Conservation (phyloP, 768 basidiomycete species). For the Russula lepida region DNA sequence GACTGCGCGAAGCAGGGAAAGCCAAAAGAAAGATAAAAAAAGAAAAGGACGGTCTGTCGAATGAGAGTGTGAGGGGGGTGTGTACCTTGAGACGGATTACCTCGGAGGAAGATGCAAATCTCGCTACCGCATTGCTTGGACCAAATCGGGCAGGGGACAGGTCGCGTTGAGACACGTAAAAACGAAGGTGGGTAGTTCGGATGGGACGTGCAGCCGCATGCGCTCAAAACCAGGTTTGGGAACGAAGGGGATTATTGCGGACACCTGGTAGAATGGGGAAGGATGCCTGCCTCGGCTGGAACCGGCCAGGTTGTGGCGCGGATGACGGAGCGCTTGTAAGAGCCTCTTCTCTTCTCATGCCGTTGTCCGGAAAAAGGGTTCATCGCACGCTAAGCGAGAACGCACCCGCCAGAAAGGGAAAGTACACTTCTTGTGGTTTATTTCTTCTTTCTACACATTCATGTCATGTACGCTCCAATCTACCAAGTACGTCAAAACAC, state of each 20-base stretch:
- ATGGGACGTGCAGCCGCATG: not conserved
- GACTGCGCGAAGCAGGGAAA: not conserved
- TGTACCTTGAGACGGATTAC: not conserved
- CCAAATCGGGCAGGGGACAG: not conserved
- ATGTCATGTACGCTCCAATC: conserved; percentile 7
- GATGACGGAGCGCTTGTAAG: conserved; percentile 13
- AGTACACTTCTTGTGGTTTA: not conserved
- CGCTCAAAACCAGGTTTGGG: not conserved
- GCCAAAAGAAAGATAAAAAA: not conserved
- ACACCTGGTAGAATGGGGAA: not conserved
- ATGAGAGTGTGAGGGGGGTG: too few relatives aligned
- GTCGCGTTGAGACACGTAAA: not conserved
- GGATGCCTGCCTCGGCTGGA: not conserved
- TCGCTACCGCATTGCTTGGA: too few relatives aligned
- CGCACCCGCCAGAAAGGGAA: not conserved
- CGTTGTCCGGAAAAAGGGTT: not conserved
- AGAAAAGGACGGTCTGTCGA: not conserved
- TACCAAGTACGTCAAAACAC: conserved; percentile 17
- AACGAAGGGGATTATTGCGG: not conserved
- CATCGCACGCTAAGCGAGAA: not conserved
- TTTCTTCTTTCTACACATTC: conserved; percentile 3
- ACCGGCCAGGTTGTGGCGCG: not conserved
- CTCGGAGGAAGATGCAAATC: not conserved
- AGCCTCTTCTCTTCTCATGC: too few relatives aligned
- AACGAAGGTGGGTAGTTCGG: not conserved